Base-by-base conservation (phyloP, 2,329 filamentous ascomycete species). In the Rugonectria rugulosa region DNA sequence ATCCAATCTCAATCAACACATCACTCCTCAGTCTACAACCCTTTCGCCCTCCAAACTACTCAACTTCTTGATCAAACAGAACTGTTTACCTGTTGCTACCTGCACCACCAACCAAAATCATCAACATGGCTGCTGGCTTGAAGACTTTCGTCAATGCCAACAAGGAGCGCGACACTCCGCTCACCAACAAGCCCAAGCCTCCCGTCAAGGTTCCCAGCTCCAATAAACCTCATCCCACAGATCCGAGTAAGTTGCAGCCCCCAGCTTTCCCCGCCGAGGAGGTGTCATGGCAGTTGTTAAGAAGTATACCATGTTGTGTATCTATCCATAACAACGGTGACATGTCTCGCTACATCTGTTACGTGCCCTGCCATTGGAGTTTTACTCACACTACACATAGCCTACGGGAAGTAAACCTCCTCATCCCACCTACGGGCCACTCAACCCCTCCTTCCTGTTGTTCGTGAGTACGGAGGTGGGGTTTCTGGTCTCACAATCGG, bases 211-310 rank as follows among this genome's bases (percentile, higher is more conserved):
- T n/a, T n/a, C n/a, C n/a, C n/a, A n/a, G n/a, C n/a, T n/a, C n/a
- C n/a, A n/a, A 9, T 37, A 20, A 23, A 5, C 37, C 37, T 10
- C 43, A 42, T 1, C 47, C 53, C 5, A 24, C 26, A 3, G 55
- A 57, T 15, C 55, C 55, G 10, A 14, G 55, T 57, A 42, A 32
- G 55, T 43, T 14, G 14, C 21, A 20, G 3, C 37, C 14, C 8
- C 40, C 17, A 12, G 10, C 15, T 27, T 3, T 17, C 19, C 10
- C 19, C 11, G 14, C 19, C 11, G 14, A 14, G 7, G 15, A 29
- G 31, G 24, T 11, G 19, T 15, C 26, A 26, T 12, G 17, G n/a
- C 26, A 38, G 15, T 9, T 20, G 17, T 12, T 10, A 14, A 7
- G 24, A 26, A 44, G 21, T 31, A 32, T 23, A 7, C 11, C 7